phyloP scores from a whole-genome alignment of 495 filamentous ascomycete genomes.

The Thozetella sp. region DNA sequence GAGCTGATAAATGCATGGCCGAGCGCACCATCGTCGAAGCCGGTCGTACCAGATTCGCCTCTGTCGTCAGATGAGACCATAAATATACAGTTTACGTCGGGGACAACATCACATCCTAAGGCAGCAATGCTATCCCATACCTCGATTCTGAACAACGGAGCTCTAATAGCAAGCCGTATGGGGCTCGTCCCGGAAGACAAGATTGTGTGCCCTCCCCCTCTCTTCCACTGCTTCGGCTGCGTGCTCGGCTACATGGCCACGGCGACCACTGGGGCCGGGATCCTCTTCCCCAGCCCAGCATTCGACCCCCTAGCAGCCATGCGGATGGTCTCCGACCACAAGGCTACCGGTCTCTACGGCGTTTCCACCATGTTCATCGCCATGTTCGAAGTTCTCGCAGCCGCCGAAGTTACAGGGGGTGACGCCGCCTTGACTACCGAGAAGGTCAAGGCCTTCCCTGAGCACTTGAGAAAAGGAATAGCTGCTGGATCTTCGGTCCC shows the following conservation, averaged over 20 bases:
- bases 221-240: conserved; percentile 93
- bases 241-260: conserved; percentile 95
- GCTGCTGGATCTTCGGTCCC: conserved; percentile 89
- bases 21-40: conserved; percentile 31
- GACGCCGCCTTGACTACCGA: conserved; percentile 10
- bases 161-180: conserved; percentile 82
- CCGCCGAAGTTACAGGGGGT: conserved; percentile 32
- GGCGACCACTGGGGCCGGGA: conserved; percentile 80
- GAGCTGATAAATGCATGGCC: conserved; percentile 40
- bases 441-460: conserved; percentile 55
- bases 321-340: conserved; percentile 69
- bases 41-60: conserved; percentile 39
- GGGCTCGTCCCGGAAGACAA: conserved; percentile 70
- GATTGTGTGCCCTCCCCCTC: conserved; percentile 83
- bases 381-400: conserved; percentile 73
- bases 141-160: conserved; percentile 88
- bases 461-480: conserved; percentile 82
- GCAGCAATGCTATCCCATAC: conserved; percentile 86
- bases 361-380: conserved; percentile 96
- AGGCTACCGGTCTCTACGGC: conserved; percentile 85
- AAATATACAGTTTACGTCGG: conserved; percentile 97
- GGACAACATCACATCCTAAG: conserved; percentile 88
- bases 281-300: conserved; percentile 85
- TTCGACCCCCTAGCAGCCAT: conserved; percentile 81
- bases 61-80: conserved; percentile 73